Evolutionary conservation across 164 flowering plant species (phyloP), one percentile per base, ranked within the genome.

Genomic region (Magnolia sinica): DNA sequence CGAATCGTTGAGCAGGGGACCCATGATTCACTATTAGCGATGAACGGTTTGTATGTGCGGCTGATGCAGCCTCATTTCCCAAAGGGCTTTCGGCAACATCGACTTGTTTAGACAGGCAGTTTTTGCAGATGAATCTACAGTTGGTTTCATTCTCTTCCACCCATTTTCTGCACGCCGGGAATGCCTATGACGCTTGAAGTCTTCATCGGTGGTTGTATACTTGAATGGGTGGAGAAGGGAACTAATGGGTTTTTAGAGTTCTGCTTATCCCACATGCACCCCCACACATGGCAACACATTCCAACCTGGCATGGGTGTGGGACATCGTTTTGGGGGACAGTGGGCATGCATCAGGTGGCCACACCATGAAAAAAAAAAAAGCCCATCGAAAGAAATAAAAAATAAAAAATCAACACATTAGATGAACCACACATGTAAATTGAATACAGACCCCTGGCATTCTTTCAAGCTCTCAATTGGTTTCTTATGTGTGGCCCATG

Each of bases 51-150:
- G 81, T 96, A 94, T 80, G 94, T 89, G 37, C 89, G 94, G 6
- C 83, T 96, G 82, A 94, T 94, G 97, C 99, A 96, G 80, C 99
- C 98, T 45, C 98, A 96, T 84, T 92, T 91, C 72, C 89, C 88
- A 2, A 94, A 94, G 84, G 96, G 94, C 13, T 79, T 89, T 82
- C 91, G 97, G 24, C 99, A 89, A 79, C 97, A 87, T 84, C 90
- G 98, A 51, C 87, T 88, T 68, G 72, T 91, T 69, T 92, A 89
- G 83, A 49, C 51, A n/a, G 78, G 20, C 20, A 11, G 23, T 19
- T 13, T 50, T 74, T 74, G 58, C 27, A 74, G 70, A 55, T 55
- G 78, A 81, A 75, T 67, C 61, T 71, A 65, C 22, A 49, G 83
- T 20, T 76, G 70, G 64, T 27, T 23, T 23, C 29, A 23, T 68